Conservation (phyloP, 257 asterid species). For the Solanum peruvianum region DNA sequence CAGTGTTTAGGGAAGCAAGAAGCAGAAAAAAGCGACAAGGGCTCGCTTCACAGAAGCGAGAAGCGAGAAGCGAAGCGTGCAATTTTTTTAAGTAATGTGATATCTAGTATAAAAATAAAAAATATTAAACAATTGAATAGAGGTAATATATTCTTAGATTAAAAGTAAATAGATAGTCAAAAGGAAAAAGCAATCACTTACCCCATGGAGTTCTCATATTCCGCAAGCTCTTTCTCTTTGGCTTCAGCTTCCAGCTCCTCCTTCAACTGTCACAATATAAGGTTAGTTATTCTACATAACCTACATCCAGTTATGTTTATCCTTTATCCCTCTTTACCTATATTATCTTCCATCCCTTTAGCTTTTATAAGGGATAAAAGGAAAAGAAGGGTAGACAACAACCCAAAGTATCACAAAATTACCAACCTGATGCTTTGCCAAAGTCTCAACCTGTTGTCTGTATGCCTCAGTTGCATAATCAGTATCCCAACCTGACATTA, state of each 20-base stretch:
- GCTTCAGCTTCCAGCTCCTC: constrained; percentile 90
- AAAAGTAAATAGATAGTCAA: too few relatives aligned
- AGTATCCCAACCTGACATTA: constrained; percentile 83
- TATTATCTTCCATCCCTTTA: background rate
- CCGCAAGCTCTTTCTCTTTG: constrained; percentile 78
- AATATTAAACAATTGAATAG: too few relatives aligned
- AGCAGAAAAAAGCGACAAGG: too few relatives aligned
- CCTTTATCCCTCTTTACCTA: background rate
- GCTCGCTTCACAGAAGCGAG: too few relatives aligned
- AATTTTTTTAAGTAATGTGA: too few relatives aligned
- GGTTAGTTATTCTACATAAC: background rate
- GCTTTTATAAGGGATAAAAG: background rate
- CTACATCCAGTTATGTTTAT: background rate
- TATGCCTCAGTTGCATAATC: constrained; percentile 94
- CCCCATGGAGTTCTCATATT: constrained; percentile 50
- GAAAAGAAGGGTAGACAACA: background rate
- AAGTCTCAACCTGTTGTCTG: constrained; percentile 82
- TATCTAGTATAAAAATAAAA: too few relatives aligned
- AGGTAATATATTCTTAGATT: too few relatives aligned
- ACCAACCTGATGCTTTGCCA: constrained; percentile 85
- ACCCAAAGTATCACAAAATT: background rate
- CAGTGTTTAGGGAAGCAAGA: too few relatives aligned
- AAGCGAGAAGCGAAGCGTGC: too few relatives aligned
- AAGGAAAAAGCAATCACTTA: constrained; percentile 2
- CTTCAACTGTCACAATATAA: constrained; percentile 42